Evolutionary conservation across 352 stramenopile genomes (phyloP).

Genomic region (Globisporangium heterothallicum): DNA sequence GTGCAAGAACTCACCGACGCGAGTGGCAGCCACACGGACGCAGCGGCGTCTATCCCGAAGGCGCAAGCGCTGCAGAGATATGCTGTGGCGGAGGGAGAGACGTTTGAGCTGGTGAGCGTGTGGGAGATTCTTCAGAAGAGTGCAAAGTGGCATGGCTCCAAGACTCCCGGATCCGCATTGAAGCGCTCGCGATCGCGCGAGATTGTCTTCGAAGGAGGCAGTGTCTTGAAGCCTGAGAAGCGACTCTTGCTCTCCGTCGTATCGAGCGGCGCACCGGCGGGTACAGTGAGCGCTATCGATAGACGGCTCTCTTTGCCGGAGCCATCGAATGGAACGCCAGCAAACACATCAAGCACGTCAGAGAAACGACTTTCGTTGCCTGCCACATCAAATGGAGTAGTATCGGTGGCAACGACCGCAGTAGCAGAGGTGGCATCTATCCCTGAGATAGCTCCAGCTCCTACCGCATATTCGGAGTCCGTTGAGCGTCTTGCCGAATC

Average conservation of each 20-base stretch:
- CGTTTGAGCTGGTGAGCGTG: constrained; percentile 1
- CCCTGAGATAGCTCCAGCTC: not conserved
- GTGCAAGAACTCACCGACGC: constrained; percentile 2
- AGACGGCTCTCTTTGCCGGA: not conserved
- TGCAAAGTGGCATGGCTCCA: constrained; percentile 6
- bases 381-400: not conserved
- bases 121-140: constrained; percentile 3
- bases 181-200: constrained; percentile 2
- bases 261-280: not conserved
- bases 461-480: not conserved
- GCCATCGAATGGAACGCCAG: no score
- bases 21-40: not conserved
- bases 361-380: not conserved
- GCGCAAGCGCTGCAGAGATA: not conserved
- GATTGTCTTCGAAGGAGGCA: not conserved
- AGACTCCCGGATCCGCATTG: constrained; percentile 2
- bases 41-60: not conserved
- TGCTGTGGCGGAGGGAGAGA: not conserved
- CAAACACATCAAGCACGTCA: not conserved
- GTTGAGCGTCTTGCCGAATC: not conserved
- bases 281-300: not conserved
- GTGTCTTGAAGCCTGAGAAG: not conserved
- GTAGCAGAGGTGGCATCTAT: not conserved
- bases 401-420: not conserved
- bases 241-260: not conserved